Base-by-base conservation (phyloP, 73 alveolate genomes). In the Uronychia binucleata region DNA sequence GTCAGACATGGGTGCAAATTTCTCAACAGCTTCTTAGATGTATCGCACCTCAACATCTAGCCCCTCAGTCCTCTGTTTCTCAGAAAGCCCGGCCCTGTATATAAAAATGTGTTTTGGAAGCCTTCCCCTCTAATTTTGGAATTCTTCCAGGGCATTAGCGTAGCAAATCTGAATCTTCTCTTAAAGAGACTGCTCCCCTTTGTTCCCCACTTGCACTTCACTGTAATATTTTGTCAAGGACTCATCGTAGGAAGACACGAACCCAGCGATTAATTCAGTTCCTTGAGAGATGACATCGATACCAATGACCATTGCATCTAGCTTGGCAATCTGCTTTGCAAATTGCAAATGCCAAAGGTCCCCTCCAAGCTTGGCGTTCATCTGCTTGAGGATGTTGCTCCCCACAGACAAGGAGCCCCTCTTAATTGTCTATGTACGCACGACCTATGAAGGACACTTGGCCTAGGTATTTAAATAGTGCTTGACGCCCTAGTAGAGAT, bases 211-310 rank as follows among this genome's bases (percentile, higher is more conserved):
- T 76, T 81, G 59, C 88, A 67, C 14, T 26, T 67, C 34, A 67
- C 34, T 75, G 59, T 88, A 88, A 57, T 75, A 88, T 30, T 83
- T 88, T 57, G 86, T 34, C 80, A 88, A 35, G 83, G 29, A 77
- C 19, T 75, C 74, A 77, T 88, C 88, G 57, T 57, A 57, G 14
- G 94, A 60, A 5, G 91, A 83, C 28, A 34, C 86, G 75, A 88
- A 87, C 59, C 93, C 91, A 59, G 79, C 58, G 26, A 83, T 83
- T 75, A 84, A 46, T 34, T 86, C 1, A 57, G 58, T 76, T 1
- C 88, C 90, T 35, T 88, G 74, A 78, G 82, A 91, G 80, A 83
- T 77, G n/a, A 88, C 94, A 76, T 88, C 94, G 80, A 88, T 88
- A 1, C 94, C 94, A n/a, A 88, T 84, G 29, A 88, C 32, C 94